Conservation (phyloP, 495 filamentous ascomycete species). For the Oleoguttula mirabilis region DNA sequence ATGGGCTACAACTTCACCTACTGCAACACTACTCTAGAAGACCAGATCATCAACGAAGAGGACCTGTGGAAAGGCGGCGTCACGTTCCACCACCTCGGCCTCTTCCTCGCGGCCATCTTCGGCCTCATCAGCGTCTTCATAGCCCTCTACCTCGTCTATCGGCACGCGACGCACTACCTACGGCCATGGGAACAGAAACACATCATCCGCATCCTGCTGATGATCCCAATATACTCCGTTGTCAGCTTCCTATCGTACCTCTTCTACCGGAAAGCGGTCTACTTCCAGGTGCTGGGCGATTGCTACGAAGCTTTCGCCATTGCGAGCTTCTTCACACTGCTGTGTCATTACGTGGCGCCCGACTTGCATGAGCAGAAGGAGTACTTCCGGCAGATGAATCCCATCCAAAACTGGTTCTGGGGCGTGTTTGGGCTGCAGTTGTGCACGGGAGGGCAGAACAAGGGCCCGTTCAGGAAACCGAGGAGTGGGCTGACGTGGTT, state of each 20-base stretch:
- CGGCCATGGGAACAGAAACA: slow-evolving; percentile 75
- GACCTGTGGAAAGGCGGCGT: slow-evolving; percentile 24
- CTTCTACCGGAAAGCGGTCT: slow-evolving; percentile 70
- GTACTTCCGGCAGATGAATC: slow-evolving; percentile 61
- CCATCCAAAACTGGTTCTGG: slow-evolving; percentile 58
- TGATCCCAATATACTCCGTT: slow-evolving; percentile 75
- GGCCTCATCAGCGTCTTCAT: slow-evolving; percentile 43
- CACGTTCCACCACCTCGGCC: slow-evolving; percentile 45
- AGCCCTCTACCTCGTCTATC: slow-evolving; percentile 54
- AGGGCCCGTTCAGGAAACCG: slow-evolving; percentile 59
- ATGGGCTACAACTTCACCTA: slow-evolving; percentile 16
- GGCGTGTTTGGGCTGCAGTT: slow-evolving; percentile 58
- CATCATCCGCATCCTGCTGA: slow-evolving; percentile 83
- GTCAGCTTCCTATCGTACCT: slow-evolving; percentile 66
- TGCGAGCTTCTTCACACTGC: slow-evolving; percentile 76
- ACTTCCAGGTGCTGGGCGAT: slow-evolving; percentile 68
- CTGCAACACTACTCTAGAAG: slow-evolving; percentile 20
- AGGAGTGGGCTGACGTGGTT: slow-evolving; percentile 87
- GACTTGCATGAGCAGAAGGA: slow-evolving; percentile 76
- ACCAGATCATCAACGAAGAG: slow-evolving; percentile 13
- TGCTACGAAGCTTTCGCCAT: slow-evolving; percentile 93
- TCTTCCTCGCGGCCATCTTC: slow-evolving; percentile 39
- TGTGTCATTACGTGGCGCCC: slow-evolving; percentile 74
- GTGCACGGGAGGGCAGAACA: slow-evolving; percentile 49
- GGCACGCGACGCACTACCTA: slow-evolving; percentile 72